phyloP scores from a whole-genome alignment of 2,329 filamentous ascomycete species.

The Ceratocystiopsis sp. region DNA sequence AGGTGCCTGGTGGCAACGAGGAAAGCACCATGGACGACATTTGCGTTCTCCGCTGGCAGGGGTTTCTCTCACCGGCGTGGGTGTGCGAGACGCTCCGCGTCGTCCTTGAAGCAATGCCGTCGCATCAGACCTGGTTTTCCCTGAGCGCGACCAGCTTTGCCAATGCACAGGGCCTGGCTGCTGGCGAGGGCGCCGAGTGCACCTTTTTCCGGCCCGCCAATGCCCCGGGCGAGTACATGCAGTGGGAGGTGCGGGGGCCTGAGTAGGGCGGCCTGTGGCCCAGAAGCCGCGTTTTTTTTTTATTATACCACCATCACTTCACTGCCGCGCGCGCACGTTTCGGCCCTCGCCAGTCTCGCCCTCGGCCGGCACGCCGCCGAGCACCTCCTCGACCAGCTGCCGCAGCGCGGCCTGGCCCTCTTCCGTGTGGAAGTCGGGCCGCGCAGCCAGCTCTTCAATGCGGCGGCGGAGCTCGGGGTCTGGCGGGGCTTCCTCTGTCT shows the following conservation, averaged over 20 bases:
- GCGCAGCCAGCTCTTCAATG: conserved; percentile 75
- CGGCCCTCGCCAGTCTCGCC: conserved; percentile 29
- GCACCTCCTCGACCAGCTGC: conserved; percentile 62
- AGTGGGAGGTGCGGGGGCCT: conserved; percentile 39
- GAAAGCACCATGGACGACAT: conserved; percentile 11
- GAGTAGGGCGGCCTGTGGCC: conserved; percentile 15
- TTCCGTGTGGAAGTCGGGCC: conserved; percentile 68
- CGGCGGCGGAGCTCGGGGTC: conserved; percentile 71
- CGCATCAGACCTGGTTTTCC: conserved; percentile 34
- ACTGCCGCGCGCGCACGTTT: conserved; percentile 43
- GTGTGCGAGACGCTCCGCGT: conserved; percentile 29
- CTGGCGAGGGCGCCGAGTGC: conserved; percentile 29
- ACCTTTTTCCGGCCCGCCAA: conserved; percentile 35
- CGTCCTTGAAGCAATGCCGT: conserved; percentile 24
- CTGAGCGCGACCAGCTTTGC: conserved; percentile 35
- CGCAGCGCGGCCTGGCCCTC: conserved; percentile 66
- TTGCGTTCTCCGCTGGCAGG: conserved; percentile 40
- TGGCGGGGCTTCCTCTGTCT: conserved; percentile 38
- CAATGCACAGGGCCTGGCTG: conserved; percentile 23
- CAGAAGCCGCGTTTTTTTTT: too few relatives aligned
- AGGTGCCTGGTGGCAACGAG: conserved; percentile 27
- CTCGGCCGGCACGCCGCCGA: conserved; percentile 19
- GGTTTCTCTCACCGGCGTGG: conserved; percentile 38
- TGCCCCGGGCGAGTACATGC: conserved; percentile 34
- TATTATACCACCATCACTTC: conserved; percentile 23